Percentiles rank a stretch among this genome's conserved stretches.
Conservation (phyloP, 352 stramenopile genomes). For the Pythium biforme region DNA sequence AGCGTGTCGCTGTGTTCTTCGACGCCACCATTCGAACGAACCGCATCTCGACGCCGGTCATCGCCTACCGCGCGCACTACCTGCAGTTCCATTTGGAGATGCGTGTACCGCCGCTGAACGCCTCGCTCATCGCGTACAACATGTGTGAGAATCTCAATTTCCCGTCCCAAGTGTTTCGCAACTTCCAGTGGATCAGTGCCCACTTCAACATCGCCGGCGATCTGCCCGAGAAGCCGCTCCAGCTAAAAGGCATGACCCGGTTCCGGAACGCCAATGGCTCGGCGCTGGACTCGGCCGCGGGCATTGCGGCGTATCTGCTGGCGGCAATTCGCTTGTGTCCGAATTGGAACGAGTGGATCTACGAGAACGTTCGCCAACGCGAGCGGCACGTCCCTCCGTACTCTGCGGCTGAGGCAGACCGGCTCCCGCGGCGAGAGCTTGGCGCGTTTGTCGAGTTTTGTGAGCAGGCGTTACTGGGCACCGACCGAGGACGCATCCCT, state of each 20-base stretch:
- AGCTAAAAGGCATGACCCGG: background rate
- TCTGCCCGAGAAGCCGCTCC: conserved; percentile 41
- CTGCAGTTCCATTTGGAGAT: conserved; percentile 75
- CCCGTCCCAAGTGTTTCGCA: conserved; percentile 52
- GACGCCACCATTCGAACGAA: conserved; percentile 42
- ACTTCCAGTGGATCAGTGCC: conserved; percentile 68
- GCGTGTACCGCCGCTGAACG: conserved; percentile 67
- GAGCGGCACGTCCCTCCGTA: conserved; percentile 28
- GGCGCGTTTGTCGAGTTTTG: conserved; percentile 54
- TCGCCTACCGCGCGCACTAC: conserved; percentile 54
- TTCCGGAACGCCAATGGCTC: conserved; percentile 28
- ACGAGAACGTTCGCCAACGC: conserved; percentile 36
- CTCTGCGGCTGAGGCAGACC: conserved; percentile 10
- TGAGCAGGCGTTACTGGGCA: conserved; percentile 37
- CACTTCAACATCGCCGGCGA: conserved; percentile 47
- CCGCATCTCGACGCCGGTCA: conserved; percentile 33
- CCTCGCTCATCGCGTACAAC: conserved; percentile 47
- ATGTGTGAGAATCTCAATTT: conserved; percentile 59
- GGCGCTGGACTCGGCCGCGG: conserved; percentile 45
- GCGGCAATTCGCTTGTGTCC: conserved; percentile 70
- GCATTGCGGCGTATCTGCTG: conserved; percentile 61
- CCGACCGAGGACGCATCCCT: conserved; percentile 40
- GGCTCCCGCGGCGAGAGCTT: conserved; percentile 44
- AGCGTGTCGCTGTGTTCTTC: conserved; percentile 59
- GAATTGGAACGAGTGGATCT: conserved; percentile 83